Conservation (phyloP, 164 flowering plant species). For the Litsea cubeba region DNA sequence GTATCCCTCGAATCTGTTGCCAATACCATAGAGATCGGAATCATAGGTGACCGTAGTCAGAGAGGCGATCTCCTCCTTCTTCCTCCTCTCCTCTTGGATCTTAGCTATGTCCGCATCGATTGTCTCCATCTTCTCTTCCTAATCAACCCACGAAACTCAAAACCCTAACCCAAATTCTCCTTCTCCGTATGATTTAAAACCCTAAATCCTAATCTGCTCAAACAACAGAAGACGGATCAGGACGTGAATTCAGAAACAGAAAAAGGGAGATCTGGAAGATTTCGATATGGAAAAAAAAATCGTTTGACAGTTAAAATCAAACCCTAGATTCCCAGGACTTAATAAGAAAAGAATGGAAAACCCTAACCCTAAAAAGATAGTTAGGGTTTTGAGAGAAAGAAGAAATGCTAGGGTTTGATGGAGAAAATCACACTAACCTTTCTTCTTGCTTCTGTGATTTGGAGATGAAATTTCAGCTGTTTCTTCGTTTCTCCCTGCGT, state of each 20-base stretch:
- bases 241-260: background rate
- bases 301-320: background rate
- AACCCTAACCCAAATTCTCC: background rate
- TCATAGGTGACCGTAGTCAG: slow-evolving; percentile 65
- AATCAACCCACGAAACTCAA: background rate
- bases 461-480: no score
- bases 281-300: no score
- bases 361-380: no score
- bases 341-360: background rate
- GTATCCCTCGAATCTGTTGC: slow-evolving; percentile 52
- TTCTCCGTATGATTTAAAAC: background rate
- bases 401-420: no score
- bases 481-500: no score
- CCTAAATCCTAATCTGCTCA: background rate
- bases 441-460: no score
- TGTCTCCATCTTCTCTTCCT: slow-evolving; percentile 26
- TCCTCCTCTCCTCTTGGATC: slow-evolving; percentile 76
- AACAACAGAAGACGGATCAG: background rate
- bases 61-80: slow-evolving; percentile 76
- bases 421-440: no score
- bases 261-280: background rate
- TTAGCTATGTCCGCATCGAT: slow-evolving; percentile 60
- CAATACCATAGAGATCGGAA: slow-evolving; percentile 63
- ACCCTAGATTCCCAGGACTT: background rate
- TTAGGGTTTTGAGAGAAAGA: no score